phyloP scores from a whole-genome alignment of 305 asterid genomes.

The Rubia balearica region DNA sequence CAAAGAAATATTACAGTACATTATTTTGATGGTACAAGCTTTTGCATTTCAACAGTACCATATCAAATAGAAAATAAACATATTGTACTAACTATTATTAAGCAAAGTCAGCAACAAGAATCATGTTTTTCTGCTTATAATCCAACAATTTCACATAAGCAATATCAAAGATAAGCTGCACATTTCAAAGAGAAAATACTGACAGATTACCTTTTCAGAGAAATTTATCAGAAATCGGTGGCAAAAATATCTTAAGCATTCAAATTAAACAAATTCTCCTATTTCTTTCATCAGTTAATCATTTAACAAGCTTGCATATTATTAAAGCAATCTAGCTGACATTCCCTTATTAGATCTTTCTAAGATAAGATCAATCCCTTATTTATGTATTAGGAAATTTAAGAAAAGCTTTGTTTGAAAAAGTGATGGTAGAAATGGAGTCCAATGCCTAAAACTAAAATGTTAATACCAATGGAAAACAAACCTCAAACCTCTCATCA shows the following conservation, averaged over 20 bases:
- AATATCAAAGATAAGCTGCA: neutral
- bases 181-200: neutral
- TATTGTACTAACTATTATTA: neutral
- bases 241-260: neutral
- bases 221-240: neutral
- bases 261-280: neutral
- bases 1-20: neutral
- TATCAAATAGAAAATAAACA: neutral
- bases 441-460: neutral
- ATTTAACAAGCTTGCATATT: neutral
- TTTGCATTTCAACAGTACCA: neutral
- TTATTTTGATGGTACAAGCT: neutral
- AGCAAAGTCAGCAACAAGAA: too few relatives aligned
- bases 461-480: neutral
- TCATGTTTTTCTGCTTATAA: neutral
- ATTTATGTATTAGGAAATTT: neutral
- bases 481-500: slow-evolving; percentile 70
- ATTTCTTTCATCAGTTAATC: neutral
- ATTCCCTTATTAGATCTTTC: neutral
- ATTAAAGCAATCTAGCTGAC: slow-evolving; percentile 1
- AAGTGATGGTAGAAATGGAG: neutral
- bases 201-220: neutral
- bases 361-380: neutral
- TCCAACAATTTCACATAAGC: neutral
- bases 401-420: neutral